Evolutionary conservation across 1,284 basidiomycete species (phyloP), one percentile per base, ranked within the genome.

Genomic region (Lignosus rhinocerotis): DNA sequence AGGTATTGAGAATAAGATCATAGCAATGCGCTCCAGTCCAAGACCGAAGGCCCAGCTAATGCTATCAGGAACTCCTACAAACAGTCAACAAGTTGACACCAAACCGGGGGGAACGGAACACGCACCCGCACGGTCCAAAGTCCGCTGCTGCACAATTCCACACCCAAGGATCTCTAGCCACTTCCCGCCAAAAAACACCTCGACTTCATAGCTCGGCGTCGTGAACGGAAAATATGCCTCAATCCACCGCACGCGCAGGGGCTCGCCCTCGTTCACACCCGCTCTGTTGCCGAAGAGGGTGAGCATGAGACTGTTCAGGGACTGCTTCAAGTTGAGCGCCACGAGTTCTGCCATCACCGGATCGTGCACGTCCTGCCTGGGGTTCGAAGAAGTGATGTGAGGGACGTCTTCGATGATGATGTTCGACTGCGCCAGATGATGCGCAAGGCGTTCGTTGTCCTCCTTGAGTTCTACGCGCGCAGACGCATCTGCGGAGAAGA

Each of bases 211-310:
- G 70, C 93, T 96, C 6, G 97, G 97, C 58, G 88, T 91, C 57
- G 97, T 99, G 80, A 97, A 99, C 0, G 97, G 97, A 77, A 99
- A 99, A 70, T 92, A 93, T 2, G 97, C 94, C 67, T 98, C 92
- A 64, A 99, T 98, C 97, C 97, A 99, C 19, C 97, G 80, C 31
- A 99, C 90, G 58, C 85, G 81, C 56, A 99, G 76, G 25, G 96
- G 95, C 42, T 85, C 79, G 45, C 77, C 74, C 46, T 76, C 77
- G 25, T 74, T 78, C 51, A 76, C 78, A 52, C 81, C 76, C 19
- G 78, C 73, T 32, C 73, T 76, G 12, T 75, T 80, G 3, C 90
- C 89, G 71, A 99, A 99, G 33, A 99, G 78, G 51, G 84, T 82
- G 59, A 96, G 81, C 60, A 98, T 87, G 54, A 99, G 80, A 34